Evolutionary conservation across 2,329 filamentous ascomycete genomes (phyloP).

Genomic region (Tolypocladium album): DNA sequence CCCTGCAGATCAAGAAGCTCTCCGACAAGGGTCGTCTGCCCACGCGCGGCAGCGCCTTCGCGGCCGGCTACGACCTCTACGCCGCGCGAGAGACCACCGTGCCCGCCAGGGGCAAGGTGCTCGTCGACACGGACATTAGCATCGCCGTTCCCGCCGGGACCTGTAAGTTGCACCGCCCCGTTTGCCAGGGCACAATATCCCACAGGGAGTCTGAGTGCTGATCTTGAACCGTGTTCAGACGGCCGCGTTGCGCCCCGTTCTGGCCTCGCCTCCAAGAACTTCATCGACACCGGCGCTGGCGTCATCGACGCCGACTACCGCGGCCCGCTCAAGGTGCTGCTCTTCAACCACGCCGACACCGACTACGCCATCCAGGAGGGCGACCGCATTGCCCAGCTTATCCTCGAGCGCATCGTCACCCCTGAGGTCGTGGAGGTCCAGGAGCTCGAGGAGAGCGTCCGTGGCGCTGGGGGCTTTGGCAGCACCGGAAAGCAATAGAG

Average conservation of each 20-base stretch:
- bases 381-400: slow-evolving; percentile 85
- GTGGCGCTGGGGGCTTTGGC: slow-evolving; percentile 84
- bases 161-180: slow-evolving; percentile 45
- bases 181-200: not conserved
- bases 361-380: slow-evolving; percentile 78
- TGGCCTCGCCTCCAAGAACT: slow-evolving; percentile 86
- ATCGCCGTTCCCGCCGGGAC: slow-evolving; percentile 87
- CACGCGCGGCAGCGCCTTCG: slow-evolving; percentile 78
- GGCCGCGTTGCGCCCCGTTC: slow-evolving; percentile 83
- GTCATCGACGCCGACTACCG: slow-evolving; percentile 98
- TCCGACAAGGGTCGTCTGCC: slow-evolving; percentile 69
- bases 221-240: slow-evolving; percentile 40
- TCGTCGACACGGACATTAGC: slow-evolving; percentile 84
- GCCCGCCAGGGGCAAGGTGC: slow-evolving; percentile 69
- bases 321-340: slow-evolving; percentile 83
- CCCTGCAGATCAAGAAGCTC: slow-evolving; percentile 81
- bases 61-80: slow-evolving; percentile 92
- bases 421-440: slow-evolving; percentile 85
- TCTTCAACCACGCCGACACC: slow-evolving; percentile 81
- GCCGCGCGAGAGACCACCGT: slow-evolving; percentile 63
- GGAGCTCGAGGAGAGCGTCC: slow-evolving; percentile 79
- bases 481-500: slow-evolving; percentile 53
- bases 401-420: slow-evolving; percentile 89
- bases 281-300: slow-evolving; percentile 90
- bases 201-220: not conserved